A percentile compares a stretch with the other conserved stretches of the same genome.
phyloP scores from a whole-genome alignment of 805 yeast genomes.

The Metschnikowia cubensis region DNA sequence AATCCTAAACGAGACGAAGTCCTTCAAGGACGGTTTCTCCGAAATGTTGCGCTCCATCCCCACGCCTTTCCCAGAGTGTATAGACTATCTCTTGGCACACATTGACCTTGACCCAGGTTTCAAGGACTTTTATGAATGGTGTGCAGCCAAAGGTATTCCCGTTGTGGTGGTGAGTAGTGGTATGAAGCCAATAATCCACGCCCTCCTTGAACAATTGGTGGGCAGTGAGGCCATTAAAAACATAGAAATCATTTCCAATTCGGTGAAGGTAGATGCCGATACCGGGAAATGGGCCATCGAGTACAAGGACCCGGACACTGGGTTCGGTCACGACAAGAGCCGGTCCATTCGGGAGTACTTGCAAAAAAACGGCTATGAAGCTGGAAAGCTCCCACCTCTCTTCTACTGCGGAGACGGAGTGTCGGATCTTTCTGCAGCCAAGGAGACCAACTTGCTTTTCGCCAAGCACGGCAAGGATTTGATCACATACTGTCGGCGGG shows the following conservation, averaged over 20 bases:
- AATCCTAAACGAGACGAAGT: conserved; percentile 61
- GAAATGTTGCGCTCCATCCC: conserved; percentile 78
- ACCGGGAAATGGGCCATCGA: conserved; percentile 77
- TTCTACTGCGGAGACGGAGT: conserved; percentile 99
- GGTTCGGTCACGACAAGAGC: conserved; percentile 94
- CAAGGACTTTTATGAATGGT: conserved; percentile 75
- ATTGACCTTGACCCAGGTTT: conserved; percentile 89
- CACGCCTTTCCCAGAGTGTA: conserved; percentile 77
- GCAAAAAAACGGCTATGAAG: conserved; percentile 25
- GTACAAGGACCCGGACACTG: conserved; percentile 73
- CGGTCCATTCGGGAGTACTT: conserved; percentile 60
- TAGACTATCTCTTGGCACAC: conserved; percentile 59
- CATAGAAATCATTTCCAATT: conserved; percentile 81
- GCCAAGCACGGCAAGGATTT: conserved; percentile 92
- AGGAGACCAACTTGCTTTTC: conserved; percentile 87
- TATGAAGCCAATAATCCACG: conserved; percentile 86
- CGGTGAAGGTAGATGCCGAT: conserved; percentile 49
- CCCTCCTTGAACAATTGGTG: conserved; percentile 66
- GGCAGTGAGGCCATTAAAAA: conserved; percentile 71
- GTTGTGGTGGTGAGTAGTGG: conserved; percentile 88
- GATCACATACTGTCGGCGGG: conserved; percentile 76
- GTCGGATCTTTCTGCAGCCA: conserved; percentile 90
- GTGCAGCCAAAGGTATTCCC: conserved; percentile 67
- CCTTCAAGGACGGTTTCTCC: conserved; percentile 79
- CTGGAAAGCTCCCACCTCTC: conserved; percentile 48